Base-by-base conservation (phyloP, 768 basidiomycete genomes). In the Kwoniella sp. region DNA sequence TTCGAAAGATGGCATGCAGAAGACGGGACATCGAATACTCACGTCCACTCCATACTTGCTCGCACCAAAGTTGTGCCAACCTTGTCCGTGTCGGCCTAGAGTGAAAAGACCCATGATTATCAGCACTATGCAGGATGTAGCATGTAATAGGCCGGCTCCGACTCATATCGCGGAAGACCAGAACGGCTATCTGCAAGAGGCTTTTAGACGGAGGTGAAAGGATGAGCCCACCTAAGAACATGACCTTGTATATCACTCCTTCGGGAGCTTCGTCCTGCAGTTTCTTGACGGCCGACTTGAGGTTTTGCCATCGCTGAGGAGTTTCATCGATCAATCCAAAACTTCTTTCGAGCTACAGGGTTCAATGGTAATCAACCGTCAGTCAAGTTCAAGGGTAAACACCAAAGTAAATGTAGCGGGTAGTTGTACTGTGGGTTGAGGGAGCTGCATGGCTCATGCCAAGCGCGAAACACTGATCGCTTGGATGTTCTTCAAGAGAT, bases 41-140 rank as follows among this genome's bases (percentile, higher is more conserved):
- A 80, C 77, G n/a, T 74, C 73, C 20, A 70, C 74, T 17, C 74
- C 75, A 29, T 77, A 72, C 30, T 74, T 69, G 26, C 45, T 71
- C 17, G 71, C 71, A 1, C 58, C 76, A 45, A 69, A 70, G 58
- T 80, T 80, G 57, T 80, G 79, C 69, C 69, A 74, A 31, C 79
- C 79, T 65, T 80, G 74, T 29, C 77, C 79, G 52, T 80, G 79
- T 26, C 79, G 68, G 1, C 76, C 77, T 75, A 38, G 56, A 48
- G 8, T 26, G 38, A 41, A 7, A 58, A 45, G 61, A 37, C 26
- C n/a, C n/a, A n/a, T n/a, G 15, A 22, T 4, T 31, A 29, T 34
- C 28, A 55, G 53, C 53, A 31, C 29, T 5, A 4, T 13, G 30
- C 11, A 15, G 13, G 55, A 41, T 41, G 13, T 7, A 17, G 15